Evolutionary conservation across 2,329 filamentous ascomycete genomes (phyloP), one percentile per base, ranked within the genome.

Genomic region (Chaetomiaceae sp.): DNA sequence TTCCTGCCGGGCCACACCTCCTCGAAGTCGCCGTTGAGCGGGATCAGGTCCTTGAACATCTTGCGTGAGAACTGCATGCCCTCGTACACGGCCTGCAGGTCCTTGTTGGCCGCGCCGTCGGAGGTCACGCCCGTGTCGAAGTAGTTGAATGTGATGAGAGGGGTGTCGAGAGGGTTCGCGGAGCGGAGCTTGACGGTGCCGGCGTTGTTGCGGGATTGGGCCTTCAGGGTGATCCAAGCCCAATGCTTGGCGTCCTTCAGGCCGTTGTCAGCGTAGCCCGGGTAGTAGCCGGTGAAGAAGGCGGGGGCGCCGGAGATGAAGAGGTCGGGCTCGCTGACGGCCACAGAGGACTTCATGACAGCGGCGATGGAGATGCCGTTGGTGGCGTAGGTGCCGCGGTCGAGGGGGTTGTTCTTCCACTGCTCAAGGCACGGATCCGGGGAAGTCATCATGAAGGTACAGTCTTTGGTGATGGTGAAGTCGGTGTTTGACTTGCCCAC

Each of bases 111-210:
- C 6, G 77, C 76, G 19, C 73, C 70, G 17, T 63, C 68, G n/a
- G n/a, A n/a, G n/a, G n/a, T n/a, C n/a, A n/a, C n/a, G 17, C 77
- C 77, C 0, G 70, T 69, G 41, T 75, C 72, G 67, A 79, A 83
- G 65, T 76, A 84, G 64, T 81, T 79, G 69, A 83, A 86, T 44
- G 71, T 70, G 57, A 88, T 85, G 5, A 76, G 64, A 0, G 86
- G 85, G 3, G 73, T 69, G 48, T 87, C 83, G 1, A 79, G 76
- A 0, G 85, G 84, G 61, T 88, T 77, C 0, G 76, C 67, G 0
- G 79, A 83, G 13, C 70, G 71, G 4, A 89, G 75, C 4, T 66
- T 75, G 4, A 89, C 83, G 1, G 73, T 77, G 9, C 86, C 86
- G 6, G 76, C 77, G 1, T 62, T 69, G 54, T 87, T 86, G 46